These are phyloP conservation scores for Epicoccum sorghinum DNA, from an alignment of 2,329 filamentous ascomycete genomes.

Conservation along the genomic window DNA sequence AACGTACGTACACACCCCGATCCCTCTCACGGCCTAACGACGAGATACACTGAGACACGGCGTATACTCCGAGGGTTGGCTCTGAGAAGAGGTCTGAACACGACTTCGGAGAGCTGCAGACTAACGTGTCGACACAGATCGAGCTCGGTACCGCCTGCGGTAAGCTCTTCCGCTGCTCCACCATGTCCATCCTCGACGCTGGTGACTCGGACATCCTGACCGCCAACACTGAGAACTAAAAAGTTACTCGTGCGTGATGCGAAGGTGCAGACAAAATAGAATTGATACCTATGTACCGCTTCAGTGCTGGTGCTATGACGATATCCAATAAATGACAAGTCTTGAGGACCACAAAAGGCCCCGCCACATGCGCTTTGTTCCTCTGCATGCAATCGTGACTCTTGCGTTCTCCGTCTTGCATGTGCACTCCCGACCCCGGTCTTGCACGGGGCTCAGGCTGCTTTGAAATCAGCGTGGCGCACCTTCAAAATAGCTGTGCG, in stretches of 20 bases:
- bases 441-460: neutral
- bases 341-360: slow-evolving; percentile 26
- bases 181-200: slow-evolving; percentile 95
- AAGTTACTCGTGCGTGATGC: slow-evolving; percentile 2
- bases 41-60: slow-evolving; percentile 34
- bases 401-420: neutral
- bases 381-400: slow-evolving; percentile 13
- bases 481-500: neutral
- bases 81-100: slow-evolving; percentile 86
- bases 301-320: slow-evolving; percentile 26
- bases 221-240: slow-evolving; percentile 62
- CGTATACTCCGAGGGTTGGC: slow-evolving; percentile 58
- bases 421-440: neutral
- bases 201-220: slow-evolving; percentile 94
- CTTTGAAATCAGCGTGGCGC: slow-evolving; percentile 10
- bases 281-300: slow-evolving; percentile 33
- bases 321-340: slow-evolving; percentile 38
- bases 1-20: slow-evolving; percentile 76
- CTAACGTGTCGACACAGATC: slow-evolving; percentile 75
- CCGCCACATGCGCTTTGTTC: neutral
- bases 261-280: slow-evolving; percentile 22
- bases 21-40: slow-evolving; percentile 49
- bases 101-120: slow-evolving; percentile 86
- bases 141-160: slow-evolving; percentile 97
- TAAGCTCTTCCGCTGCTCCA: slow-evolving; percentile 98